A percentile compares a stretch with the other conserved stretches of the same genome.
Evolutionary conservation across 768 basidiomycete genomes (phyloP).

Genomic region (Phylloporus rhodoxanthus): DNA sequence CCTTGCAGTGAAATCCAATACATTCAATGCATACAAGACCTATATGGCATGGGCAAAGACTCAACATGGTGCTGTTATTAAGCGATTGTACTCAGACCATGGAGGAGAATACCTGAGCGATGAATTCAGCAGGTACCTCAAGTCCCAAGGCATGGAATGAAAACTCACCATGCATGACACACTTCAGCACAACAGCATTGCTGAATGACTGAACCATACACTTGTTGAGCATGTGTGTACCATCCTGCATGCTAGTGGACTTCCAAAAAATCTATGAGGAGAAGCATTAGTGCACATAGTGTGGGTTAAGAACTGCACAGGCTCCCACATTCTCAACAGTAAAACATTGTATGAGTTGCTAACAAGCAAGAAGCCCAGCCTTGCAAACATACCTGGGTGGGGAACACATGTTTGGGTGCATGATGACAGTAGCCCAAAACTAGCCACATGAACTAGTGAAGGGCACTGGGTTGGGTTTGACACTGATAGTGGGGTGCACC

Average conservation of each 20-base stretch:
- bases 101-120: too few species aligned
- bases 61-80: neutral
- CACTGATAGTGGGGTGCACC: neutral
- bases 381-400: too few species aligned
- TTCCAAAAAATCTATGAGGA: slow-evolving; percentile 2
- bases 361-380: too few species aligned
- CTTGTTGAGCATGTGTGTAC: too few species aligned
- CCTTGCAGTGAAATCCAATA: slow-evolving; percentile 3
- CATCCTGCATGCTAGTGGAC: too few species aligned
- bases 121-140: too few species aligned
- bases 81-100: too few species aligned
- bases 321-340: neutral
- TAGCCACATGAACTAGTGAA: neutral
- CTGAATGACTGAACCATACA: neutral
- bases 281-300: neutral
- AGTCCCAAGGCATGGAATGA: neutral
- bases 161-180: slow-evolving; percentile 1
- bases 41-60: slow-evolving; percentile 2
- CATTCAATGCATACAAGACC: slow-evolving; percentile 1
- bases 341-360: neutral
- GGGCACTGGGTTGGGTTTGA: neutral
- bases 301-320: slow-evolving; percentile 2
- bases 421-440: too few species aligned
- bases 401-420: too few species aligned
- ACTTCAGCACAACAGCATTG: neutral